Base-by-base conservation (phyloP, 805 yeast genomes). In the Candida sanyiensis region DNA sequence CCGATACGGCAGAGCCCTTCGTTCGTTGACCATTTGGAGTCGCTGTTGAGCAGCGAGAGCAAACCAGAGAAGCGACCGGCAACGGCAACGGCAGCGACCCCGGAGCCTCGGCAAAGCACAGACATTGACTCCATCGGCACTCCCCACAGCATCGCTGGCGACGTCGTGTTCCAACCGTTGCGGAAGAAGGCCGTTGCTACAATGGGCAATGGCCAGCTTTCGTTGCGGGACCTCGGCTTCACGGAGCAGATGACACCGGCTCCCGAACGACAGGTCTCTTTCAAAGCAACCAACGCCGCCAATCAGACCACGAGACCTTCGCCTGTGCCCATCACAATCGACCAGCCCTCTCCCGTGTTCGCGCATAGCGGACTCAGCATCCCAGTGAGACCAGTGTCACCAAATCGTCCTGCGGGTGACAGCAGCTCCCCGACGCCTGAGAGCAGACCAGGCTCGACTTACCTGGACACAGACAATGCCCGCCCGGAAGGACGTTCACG, bases 191-290 rank as follows among this genome's bases (percentile, higher is more conserved):
- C 77, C 0, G 52, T 76, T 11, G 63, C 70, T 21, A 67, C 81
- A 0, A 51, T 77, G 50, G 83, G 83, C 4, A 62, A 62, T 33
- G 83, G 83, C 3, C 70, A 73, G 40, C 58, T 77, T 28, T 62
- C 67, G 0, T 55, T 73, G 20, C 68, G 63, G 34, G 66, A 50
- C 22, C 33, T 53, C 28, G 56, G 54, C 1, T 40, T 50, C 33
- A 28, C 41, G 11, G 42, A 44, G 15, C 33, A 37, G 22, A 15
- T 13, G 21, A 26, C 27, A 6, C 39, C 40, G 16, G 9, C 37
- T 13, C 16, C 33, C 19, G 38, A 39, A 9, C 30, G 36, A 22
- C 31, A 15, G 13, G n/a, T 29, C 19, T 23, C 42, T n/a, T 9
- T 28, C 21, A 39, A 30, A 33, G 21, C 36, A 6, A 10, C 24